Evolutionary conservation across 169 alveolate genomes (phyloP).

Genomic region (Eimeria falciformis): DNA sequence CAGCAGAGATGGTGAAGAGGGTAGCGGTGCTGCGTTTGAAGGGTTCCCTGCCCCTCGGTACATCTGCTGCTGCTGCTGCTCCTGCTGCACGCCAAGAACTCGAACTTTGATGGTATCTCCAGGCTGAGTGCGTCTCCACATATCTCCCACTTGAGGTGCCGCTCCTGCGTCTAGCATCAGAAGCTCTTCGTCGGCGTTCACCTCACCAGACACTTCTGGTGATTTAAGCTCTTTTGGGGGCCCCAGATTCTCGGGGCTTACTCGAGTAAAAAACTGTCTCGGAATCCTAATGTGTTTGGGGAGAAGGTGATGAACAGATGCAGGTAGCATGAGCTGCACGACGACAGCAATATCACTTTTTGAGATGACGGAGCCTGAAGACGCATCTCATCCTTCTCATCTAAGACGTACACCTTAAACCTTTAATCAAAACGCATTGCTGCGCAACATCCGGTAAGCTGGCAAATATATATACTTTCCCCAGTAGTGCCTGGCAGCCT

Average conservation of each 20-base stretch:
- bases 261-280: conserved; percentile 1
- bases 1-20: neutral
- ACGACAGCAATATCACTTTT: neutral
- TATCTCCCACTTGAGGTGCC: neutral
- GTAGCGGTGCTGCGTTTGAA: too few species aligned
- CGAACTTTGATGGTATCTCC: conserved; percentile 25
- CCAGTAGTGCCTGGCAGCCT: too few species aligned
- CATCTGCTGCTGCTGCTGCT: conserved; percentile 23
- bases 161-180: neutral
- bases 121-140: conserved; percentile 19
- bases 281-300: neutral
- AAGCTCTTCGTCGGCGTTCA: neutral
- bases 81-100: conserved; percentile 47
- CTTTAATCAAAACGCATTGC: neutral
- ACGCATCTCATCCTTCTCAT: neutral
- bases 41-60: too few species aligned
- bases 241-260: neutral
- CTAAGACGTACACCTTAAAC: neutral
- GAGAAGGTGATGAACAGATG: conserved; percentile 42
- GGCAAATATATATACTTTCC: too few species aligned
- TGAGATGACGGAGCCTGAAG: neutral
- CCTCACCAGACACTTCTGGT: neutral
- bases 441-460: too few species aligned
- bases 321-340: conserved; percentile 61
- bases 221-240: too few species aligned